Conservation (phyloP, 2,329 filamentous ascomycete genomes). For the Pleoardoris graminearum region DNA sequence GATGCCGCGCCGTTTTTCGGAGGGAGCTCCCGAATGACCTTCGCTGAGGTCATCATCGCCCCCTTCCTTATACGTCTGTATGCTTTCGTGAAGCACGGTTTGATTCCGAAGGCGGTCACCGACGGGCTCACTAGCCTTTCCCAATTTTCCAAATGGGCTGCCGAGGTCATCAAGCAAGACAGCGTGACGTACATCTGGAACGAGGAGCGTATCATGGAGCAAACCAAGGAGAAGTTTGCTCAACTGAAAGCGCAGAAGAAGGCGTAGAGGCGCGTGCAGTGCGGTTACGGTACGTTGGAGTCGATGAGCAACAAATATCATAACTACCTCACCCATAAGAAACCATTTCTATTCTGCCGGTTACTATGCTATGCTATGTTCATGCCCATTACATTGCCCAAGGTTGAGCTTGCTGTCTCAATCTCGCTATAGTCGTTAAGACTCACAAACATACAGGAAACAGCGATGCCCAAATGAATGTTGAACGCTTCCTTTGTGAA, state of each 20-base stretch:
- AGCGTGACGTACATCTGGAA: slow-evolving; percentile 61
- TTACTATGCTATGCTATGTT: slow-evolving; percentile 2
- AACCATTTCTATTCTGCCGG: background rate
- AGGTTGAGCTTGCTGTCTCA: background rate
- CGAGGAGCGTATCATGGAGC: slow-evolving; percentile 28
- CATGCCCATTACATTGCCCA: background rate
- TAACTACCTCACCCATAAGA: background rate
- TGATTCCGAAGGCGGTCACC: slow-evolving; percentile 57
- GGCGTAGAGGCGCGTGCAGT: background rate
- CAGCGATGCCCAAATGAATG: background rate
- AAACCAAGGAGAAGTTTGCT: slow-evolving; percentile 27
- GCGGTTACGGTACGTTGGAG: background rate
- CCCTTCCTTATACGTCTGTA: slow-evolving; percentile 69
- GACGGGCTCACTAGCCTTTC: slow-evolving; percentile 61
- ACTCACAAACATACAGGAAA: background rate
- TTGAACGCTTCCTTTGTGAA: slow-evolving; percentile 4
- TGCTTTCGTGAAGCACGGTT: slow-evolving; percentile 56
- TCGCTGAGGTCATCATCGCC: slow-evolving; percentile 71
- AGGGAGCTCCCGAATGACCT: slow-evolving; percentile 59
- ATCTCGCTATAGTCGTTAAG: background rate
- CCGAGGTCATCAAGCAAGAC: slow-evolving; percentile 62
- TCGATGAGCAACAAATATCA: background rate
- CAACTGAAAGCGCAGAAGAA: slow-evolving; percentile 31
- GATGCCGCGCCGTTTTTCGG: slow-evolving; percentile 52
- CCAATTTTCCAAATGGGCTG: slow-evolving; percentile 69